A percentile compares a stretch with the other conserved stretches of the same genome.
Conservation (phyloP, 768 basidiomycete genomes). For the Panaeolus cyanescens region DNA sequence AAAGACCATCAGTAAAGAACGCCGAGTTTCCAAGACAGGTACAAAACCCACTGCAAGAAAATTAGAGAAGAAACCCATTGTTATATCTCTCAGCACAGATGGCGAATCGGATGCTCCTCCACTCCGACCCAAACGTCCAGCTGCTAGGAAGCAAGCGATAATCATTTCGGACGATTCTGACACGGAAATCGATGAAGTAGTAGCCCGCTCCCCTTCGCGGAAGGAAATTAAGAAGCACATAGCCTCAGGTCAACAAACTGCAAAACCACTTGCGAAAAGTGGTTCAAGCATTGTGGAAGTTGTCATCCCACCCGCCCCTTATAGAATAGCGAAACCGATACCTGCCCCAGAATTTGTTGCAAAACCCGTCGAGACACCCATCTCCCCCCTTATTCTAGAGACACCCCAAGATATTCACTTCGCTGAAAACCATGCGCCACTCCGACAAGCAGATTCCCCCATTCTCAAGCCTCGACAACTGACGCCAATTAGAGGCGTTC, state of each 20-base stretch:
- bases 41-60: conserved; percentile 31
- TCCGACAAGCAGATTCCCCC: conserved; percentile 20
- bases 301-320: conserved; percentile 40
- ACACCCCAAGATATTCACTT: neutral
- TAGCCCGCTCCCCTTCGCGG: conserved; percentile 15
- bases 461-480: conserved; percentile 55
- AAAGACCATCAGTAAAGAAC: conserved; percentile 57
- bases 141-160: conserved; percentile 28
- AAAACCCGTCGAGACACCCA: neutral
- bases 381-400: conserved; percentile 7
- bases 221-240: conserved; percentile 11
- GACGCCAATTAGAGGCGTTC: conserved; percentile 62
- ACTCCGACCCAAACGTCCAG: conserved; percentile 26
- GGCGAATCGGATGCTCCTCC: conserved; percentile 24
- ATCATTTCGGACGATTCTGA: conserved; percentile 55
- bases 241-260: neutral
- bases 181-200: conserved; percentile 23
- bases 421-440: conserved; percentile 8
- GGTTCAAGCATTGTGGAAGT: conserved; percentile 34
- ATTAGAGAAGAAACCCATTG: conserved; percentile 1
- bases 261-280: neutral
- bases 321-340: conserved; percentile 15
- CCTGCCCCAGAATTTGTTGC: neutral
- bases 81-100: conserved; percentile 12
- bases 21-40: conserved; percentile 53